Conservation (phyloP, 768 basidiomycete genomes). For the Lactarius deliciosus region DNA sequence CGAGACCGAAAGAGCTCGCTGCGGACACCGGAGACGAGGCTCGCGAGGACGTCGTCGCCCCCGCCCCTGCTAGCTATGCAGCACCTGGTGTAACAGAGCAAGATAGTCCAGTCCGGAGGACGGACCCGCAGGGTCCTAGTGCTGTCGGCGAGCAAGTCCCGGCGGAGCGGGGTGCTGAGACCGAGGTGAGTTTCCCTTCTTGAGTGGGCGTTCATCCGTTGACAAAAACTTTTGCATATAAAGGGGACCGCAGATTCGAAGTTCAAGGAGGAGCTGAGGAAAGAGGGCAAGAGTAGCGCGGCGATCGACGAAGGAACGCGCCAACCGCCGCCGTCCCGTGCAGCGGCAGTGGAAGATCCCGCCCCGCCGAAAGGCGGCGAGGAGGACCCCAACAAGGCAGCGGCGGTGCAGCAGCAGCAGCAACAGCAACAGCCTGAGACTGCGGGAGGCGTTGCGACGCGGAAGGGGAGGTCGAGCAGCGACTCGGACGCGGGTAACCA, state of each 20-base stretch:
- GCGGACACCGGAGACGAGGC: not conserved
- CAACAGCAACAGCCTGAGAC: not conserved
- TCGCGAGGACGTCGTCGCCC: not conserved
- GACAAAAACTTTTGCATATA: not conserved
- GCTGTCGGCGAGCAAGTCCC: not conserved
- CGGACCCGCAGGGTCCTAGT: not conserved
- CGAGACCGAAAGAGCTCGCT: not conserved
- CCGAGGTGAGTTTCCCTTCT: not conserved
- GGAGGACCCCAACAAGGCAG: not conserved
- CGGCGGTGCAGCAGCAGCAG: not conserved
- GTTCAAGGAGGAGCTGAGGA: conserved; percentile 5
- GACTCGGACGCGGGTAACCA: conserved; percentile 23
- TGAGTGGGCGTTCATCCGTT: not conserved
- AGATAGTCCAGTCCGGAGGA: conserved; percentile 5
- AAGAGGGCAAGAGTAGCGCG: not conserved
- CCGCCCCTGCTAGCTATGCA: not conserved
- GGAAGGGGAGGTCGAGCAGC: conserved; percentile 22
- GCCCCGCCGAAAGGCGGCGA: not conserved
- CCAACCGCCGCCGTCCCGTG: not conserved
- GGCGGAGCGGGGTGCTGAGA: not conserved
- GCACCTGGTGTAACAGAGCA: not conserved
- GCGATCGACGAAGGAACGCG: not conserved
- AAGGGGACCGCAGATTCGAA: conserved; percentile 9
- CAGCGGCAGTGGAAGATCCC: not conserved
- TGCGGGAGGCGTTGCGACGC: not conserved